These are phyloP conservation scores for Isatis tinctoria DNA, from an alignment of 345 rosid genomes.

Conservation along the genomic window DNA sequence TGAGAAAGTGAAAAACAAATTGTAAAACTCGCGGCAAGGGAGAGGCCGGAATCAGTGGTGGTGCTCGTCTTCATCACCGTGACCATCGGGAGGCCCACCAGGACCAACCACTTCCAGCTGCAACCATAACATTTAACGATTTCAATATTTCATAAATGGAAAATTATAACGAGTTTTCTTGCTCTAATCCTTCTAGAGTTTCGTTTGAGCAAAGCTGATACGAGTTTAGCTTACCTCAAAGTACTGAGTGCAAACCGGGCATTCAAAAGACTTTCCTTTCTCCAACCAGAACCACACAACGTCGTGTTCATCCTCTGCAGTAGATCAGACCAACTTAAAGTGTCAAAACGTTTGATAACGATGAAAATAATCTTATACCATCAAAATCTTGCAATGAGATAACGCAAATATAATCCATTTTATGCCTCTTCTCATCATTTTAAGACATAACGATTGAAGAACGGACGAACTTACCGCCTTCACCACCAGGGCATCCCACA, in stretches of 20 bases:
- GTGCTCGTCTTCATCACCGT: constrained; percentile 51
- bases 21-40: constrained; percentile 17
- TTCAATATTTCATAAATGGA: background rate
- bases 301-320: constrained; percentile 89
- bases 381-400: background rate
- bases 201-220: background rate
- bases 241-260: constrained; percentile 83
- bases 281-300: constrained; percentile 98
- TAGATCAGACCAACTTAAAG: background rate
- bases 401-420: background rate
- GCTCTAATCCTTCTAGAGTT: background rate
- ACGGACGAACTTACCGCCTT: constrained; percentile 43
- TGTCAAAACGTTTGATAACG: background rate
- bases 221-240: constrained; percentile 52
- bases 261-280: constrained; percentile 78
- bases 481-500: constrained; percentile 66
- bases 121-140: background rate
- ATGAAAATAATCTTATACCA: background rate
- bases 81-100: constrained; percentile 84
- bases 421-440: background rate
- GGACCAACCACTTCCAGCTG: constrained; percentile 92
- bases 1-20: background rate
- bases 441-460: background rate
- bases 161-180: background rate
- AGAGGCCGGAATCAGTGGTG: constrained; percentile 41